A percentile compares a stretch with the other conserved stretches of the same genome.
These are phyloP conservation scores for Fagopyrum tataricum DNA, from an alignment of 148 eudicot genomes.

Conservation along the genomic window DNA sequence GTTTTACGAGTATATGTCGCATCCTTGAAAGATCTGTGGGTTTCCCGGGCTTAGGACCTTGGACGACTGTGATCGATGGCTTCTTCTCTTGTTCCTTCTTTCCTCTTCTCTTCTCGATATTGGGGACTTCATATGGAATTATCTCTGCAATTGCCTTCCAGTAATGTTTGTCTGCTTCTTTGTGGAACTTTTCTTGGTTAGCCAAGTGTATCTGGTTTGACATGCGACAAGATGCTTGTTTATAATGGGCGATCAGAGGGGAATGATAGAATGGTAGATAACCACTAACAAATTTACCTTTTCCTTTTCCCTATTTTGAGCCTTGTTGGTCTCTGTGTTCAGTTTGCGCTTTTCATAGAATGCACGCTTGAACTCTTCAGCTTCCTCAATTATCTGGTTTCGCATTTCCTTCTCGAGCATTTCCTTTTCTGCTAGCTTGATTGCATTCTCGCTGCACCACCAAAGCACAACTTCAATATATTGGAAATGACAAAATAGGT, in stretches of 20 bases:
- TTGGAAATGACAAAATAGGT: neutral
- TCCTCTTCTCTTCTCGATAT: constrained; percentile 73
- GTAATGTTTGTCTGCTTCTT: constrained; percentile 80
- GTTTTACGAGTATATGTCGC: constrained; percentile 80
- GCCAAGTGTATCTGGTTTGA: constrained; percentile 47
- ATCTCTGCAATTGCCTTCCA: constrained; percentile 94
- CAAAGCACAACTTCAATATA: constrained; percentile 1
- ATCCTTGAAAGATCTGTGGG: constrained; percentile 93
- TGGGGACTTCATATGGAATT: constrained; percentile 83
- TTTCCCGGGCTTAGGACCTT: constrained; percentile 98
- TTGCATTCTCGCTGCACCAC: constrained; percentile 60
- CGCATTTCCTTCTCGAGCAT: constrained; percentile 80
- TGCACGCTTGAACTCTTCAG: constrained; percentile 63
- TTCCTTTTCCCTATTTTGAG: constrained; percentile 75
- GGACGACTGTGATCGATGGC: constrained; percentile 71
- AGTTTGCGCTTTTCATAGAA: constrained; percentile 82
- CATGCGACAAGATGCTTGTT: neutral
- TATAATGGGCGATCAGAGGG: neutral
- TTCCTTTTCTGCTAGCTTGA: constrained; percentile 85
- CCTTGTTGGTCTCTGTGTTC: constrained; percentile 70
- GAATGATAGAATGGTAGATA: neutral
- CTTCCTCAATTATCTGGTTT: constrained; percentile 80
- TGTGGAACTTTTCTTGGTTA: constrained; percentile 83
- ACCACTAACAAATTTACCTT: constrained; percentile 39
- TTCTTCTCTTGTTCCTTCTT: constrained; percentile 96